Conservation (phyloP, 2,329 filamentous ascomycete species). For the Curvularia hawaiiensis region DNA sequence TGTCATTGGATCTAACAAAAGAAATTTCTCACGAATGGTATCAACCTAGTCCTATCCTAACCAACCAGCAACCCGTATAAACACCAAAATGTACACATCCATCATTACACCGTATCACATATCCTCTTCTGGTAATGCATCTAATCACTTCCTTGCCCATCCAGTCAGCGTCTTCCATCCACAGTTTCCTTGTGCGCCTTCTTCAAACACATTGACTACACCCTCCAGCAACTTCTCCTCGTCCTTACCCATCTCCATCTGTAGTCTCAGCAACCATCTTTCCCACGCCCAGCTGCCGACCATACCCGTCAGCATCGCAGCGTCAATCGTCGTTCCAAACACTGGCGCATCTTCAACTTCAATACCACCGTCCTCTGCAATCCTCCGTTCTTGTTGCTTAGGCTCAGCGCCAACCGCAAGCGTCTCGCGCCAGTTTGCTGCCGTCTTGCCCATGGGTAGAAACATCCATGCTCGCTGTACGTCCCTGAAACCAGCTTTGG, state of each 20-base stretch:
- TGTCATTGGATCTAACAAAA: background rate
- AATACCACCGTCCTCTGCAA: conserved; percentile 43
- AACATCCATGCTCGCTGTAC: conserved; percentile 88
- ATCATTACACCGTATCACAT: conserved; percentile 11
- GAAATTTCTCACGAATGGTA: background rate
- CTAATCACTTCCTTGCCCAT: conserved; percentile 46
- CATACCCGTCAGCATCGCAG: conserved; percentile 77
- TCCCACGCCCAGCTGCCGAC: conserved; percentile 93
- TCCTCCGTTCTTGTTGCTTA: conserved; percentile 42
- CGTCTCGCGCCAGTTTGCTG: conserved; percentile 45
- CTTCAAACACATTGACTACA: conserved; percentile 63
- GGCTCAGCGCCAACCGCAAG: conserved; percentile 43
- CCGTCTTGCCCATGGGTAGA: conserved; percentile 73
- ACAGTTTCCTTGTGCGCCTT: conserved; percentile 62
- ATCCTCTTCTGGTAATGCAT: background rate
- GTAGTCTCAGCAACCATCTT: conserved; percentile 88
- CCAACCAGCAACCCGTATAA: background rate
- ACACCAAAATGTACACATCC: background rate
- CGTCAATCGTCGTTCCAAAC: conserved; percentile 63
- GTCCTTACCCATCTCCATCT: conserved; percentile 80
- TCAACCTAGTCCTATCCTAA: background rate
- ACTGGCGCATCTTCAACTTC: conserved; percentile 35
- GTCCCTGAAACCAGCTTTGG: conserved; percentile 76
- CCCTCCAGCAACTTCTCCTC: conserved; percentile 59
- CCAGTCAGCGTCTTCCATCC: conserved; percentile 67